Evolutionary conservation across 129 eudicot species (phyloP).

Genomic region (Artemisia annua): DNA sequence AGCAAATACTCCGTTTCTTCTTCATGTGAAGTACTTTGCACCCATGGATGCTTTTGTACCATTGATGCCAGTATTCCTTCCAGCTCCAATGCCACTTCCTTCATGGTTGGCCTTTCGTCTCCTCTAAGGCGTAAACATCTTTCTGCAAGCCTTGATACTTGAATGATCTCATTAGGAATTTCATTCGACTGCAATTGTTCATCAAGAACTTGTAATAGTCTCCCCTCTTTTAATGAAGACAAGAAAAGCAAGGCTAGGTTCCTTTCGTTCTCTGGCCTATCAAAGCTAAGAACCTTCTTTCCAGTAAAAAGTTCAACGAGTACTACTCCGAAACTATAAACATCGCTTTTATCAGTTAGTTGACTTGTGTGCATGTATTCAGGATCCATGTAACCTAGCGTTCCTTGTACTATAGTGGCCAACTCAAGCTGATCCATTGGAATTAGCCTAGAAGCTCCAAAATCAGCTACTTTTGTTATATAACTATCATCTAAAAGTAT

Average conservation of each 20-base stretch:
- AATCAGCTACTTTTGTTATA: conserved; percentile 54
- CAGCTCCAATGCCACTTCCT: conserved; percentile 39
- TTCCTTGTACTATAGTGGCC: conserved; percentile 48
- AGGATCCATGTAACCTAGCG: conserved; percentile 50
- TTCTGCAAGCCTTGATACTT: conserved; percentile 29
- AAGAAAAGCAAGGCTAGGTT: conserved; percentile 32
- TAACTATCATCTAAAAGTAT: conserved; percentile 41
- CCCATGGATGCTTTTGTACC: conserved; percentile 40
- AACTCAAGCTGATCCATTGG: conserved; percentile 37
- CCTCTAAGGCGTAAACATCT: conserved; percentile 32
- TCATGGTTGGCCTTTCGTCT: conserved; percentile 46
- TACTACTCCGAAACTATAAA: conserved; percentile 50
- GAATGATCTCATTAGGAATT: conserved; percentile 19
- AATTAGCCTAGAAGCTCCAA: conserved; percentile 47
- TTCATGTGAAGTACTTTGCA: background rate
- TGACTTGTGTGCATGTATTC: conserved; percentile 45
- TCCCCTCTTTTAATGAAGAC: conserved; percentile 18
- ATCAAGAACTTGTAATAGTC: conserved; percentile 26
- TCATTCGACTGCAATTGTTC: conserved; percentile 19
- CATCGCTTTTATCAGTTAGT: conserved; percentile 46
- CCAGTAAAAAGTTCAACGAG: conserved; percentile 39
- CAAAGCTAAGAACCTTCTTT: conserved; percentile 31
- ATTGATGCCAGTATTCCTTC: conserved; percentile 29
- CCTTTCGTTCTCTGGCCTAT: conserved; percentile 40
- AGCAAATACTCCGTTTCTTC: conserved; percentile 30